Evolutionary conservation across 306 rosid species (phyloP).

Genomic region (Sophora flavescens): DNA sequence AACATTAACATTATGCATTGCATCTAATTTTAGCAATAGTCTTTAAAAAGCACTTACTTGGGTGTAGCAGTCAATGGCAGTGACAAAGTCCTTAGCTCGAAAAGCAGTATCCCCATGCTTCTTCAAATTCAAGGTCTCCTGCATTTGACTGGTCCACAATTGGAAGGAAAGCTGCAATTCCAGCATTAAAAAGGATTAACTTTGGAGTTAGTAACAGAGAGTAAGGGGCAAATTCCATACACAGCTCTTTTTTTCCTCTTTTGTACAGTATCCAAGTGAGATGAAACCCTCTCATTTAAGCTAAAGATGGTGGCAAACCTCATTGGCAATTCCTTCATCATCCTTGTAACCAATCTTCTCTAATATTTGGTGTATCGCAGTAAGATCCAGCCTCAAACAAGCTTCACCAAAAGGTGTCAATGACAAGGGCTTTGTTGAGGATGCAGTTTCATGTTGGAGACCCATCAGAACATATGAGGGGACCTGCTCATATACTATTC

Average conservation of each 20-base stretch:
- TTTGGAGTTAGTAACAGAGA: constrained; percentile 11
- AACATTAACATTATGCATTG: not conserved
- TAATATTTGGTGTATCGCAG: constrained; percentile 88
- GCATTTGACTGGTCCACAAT: constrained; percentile 97
- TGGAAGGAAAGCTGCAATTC: constrained; percentile 93
- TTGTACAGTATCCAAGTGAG: constrained; percentile 2
- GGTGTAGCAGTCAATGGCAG: constrained; percentile 86
- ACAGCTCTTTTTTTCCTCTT: not conserved
- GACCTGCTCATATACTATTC: constrained; percentile 69
- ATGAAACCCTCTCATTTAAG: not conserved
- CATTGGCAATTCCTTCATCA: constrained; percentile 96
- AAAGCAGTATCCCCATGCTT: constrained; percentile 94
- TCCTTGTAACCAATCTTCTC: constrained; percentile 97
- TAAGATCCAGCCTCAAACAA: constrained; percentile 84
- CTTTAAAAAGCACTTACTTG: constrained; percentile 62
- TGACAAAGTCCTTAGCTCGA: constrained; percentile 76
- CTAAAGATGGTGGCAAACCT: constrained; percentile 61
- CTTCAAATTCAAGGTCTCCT: constrained; percentile 88
- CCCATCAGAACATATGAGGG: constrained; percentile 83
- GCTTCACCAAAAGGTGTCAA: constrained; percentile 95
- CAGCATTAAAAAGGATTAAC: constrained; percentile 49
- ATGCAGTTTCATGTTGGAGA: constrained; percentile 63
- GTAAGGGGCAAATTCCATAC: not conserved
- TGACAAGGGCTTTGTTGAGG: constrained; percentile 68
- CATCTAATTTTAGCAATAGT: constrained; percentile 30